Conservation (phyloP, 2,329 filamentous ascomycete genomes). For the Ambrosiella beaveri region DNA sequence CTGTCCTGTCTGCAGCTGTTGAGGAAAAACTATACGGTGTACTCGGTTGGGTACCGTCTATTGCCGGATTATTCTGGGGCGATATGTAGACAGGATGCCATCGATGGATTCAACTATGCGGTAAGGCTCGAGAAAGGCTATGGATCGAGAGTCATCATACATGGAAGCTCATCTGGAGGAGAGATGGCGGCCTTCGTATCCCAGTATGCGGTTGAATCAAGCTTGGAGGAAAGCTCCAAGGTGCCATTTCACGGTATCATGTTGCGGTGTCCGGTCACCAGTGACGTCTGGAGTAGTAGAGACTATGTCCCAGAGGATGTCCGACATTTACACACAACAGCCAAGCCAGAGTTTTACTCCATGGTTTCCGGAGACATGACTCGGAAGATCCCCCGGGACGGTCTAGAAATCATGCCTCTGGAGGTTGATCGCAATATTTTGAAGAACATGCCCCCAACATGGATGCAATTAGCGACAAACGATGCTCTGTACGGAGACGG, state of each 20-base stretch:
- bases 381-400: constrained; percentile 23
- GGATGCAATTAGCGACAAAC: constrained; percentile 33
- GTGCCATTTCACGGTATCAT: constrained; percentile 21
- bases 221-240: constrained; percentile 15
- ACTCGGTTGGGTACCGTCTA: constrained; percentile 30
- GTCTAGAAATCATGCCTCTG: constrained; percentile 25
- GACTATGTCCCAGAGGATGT: constrained; percentile 23
- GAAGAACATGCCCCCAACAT: constrained; percentile 24
- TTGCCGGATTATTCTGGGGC: constrained; percentile 24
- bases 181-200: constrained; percentile 29
- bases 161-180: constrained; percentile 31
- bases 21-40: constrained; percentile 19
- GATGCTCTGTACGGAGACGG: constrained; percentile 35
- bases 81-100: constrained; percentile 26
- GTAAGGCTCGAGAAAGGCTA: constrained; percentile 5
- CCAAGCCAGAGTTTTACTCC: constrained; percentile 23
- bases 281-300: constrained; percentile 23
- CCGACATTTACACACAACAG: constrained; percentile 24
- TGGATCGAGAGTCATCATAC: constrained; percentile 18
- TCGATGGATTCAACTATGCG: constrained; percentile 20
- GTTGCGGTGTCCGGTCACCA: constrained; percentile 31
- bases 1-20: constrained; percentile 27
- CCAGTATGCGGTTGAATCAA: constrained; percentile 17
- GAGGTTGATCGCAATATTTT: constrained; percentile 21
- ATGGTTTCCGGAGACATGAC: constrained; percentile 20